Base-by-base conservation (phyloP, 495 filamentous ascomycete species). In the Beverwykella pulmonaria region DNA sequence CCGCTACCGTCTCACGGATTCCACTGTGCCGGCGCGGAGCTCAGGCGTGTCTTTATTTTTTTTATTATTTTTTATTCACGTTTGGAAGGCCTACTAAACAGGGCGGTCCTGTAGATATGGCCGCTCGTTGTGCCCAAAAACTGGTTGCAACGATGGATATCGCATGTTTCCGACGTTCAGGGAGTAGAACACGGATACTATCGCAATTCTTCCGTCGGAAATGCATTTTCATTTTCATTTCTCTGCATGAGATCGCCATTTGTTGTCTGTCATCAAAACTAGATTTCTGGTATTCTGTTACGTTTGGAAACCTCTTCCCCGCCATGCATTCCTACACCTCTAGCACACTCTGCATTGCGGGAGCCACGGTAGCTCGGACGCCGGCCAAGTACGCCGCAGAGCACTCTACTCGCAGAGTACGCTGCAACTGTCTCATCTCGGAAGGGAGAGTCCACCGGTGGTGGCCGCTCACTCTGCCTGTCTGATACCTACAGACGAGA, bases 261-360 rank as follows among this genome's bases (percentile, higher is more conserved):
- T 8, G 47, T 54, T 10, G 20, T 20, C n/a, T 44, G 32, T 49
- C 44, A 8, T 58, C 22, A 27, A n/a, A 41, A 49, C 26, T 53
- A 10, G 17, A 22, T 30, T 49, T 39, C 39, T 65, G 41, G 41
- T 29, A 60, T 53, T 53, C 55, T 62, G 36, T 68, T 68, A 68
- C 65, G 65, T 61, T 62, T 61, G 2, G 26, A 53, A 61, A 61
- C 23, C 32, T 26, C 10, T 39, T 68, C 58, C 65, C 65, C 65
- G 58, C 65, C 47, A 61, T 58, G 49, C 53, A 19, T 15, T 10
- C 54, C 63, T 53, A 26, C 57, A 48, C 26, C 59, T 17, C 55
- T 25, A 57, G 15, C 32, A 32, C 44, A 34, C 30, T 36, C 17
- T 60, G 23, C 55, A 57, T 49, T 14, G 47, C 63, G 63, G 63